These are phyloP conservation scores for Stagonosporopsis vannaccii DNA, from an alignment of 2,329 filamentous ascomycete genomes.

Conservation along the genomic window DNA sequence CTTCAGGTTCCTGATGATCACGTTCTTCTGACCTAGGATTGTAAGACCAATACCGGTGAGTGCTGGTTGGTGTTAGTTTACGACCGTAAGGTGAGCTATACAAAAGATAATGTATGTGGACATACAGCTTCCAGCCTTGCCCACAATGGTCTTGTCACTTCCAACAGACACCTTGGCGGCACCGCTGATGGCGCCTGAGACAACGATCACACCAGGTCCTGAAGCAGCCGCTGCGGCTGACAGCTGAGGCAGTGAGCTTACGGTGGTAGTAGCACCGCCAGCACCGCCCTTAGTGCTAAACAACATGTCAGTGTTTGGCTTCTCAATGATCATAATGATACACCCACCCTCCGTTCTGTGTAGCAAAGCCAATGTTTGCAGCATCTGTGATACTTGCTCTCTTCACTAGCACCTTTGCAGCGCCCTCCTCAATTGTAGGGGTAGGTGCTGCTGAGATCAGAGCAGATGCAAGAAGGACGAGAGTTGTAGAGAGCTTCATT, in stretches of 20 bases:
- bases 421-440: conserved; percentile 14
- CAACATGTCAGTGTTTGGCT: neutral
- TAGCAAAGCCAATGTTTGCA: conserved; percentile 52
- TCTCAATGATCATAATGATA: too few species aligned
- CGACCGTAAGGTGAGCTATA: neutral
- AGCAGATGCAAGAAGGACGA: conserved; percentile 19
- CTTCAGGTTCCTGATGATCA: conserved; percentile 69
- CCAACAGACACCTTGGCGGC: conserved; percentile 34
- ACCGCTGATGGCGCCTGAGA: conserved; percentile 33
- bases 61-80: conserved; percentile 49
- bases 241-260: conserved; percentile 60
- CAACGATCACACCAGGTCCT: conserved; percentile 33
- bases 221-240: conserved; percentile 54
- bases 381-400: conserved; percentile 26
- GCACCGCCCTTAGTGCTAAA: conserved; percentile 60
- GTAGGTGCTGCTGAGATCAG: conserved; percentile 24
- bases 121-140: conserved; percentile 54
- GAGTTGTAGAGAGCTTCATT: conserved; percentile 23
- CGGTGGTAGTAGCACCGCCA: conserved; percentile 61
- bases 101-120: neutral
- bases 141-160: conserved; percentile 35
- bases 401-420: conserved; percentile 19
- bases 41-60: conserved; percentile 58
- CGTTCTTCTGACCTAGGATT: conserved; percentile 62
- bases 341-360: conserved; percentile 51